Evolutionary conservation across 2,329 filamentous ascomycete genomes (phyloP).

Genomic region (Corynespora cassiicola): DNA sequence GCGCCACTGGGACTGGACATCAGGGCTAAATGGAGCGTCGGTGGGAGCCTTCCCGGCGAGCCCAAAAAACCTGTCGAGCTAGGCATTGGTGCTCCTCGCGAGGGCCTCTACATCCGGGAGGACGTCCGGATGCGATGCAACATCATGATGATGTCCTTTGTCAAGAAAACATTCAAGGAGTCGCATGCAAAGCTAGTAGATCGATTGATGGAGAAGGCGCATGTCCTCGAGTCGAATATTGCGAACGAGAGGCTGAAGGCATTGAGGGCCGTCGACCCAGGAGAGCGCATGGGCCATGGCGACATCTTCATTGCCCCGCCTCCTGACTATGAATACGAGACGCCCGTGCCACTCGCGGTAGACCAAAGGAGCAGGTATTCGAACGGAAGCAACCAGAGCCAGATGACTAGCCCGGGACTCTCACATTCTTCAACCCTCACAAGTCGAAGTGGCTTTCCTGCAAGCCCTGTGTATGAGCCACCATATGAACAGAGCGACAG

Average conservation of each 20-base stretch:
- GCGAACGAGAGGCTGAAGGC: slow-evolving; percentile 42
- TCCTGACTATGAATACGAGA: slow-evolving; percentile 29
- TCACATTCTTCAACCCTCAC: slow-evolving; percentile 16
- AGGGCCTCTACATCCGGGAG: slow-evolving; percentile 82
- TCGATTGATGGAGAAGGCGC: slow-evolving; percentile 45
- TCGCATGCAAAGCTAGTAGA: slow-evolving; percentile 75
- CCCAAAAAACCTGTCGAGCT: slow-evolving; percentile 69
- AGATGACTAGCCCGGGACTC: slow-evolving; percentile 11
- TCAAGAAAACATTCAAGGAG: slow-evolving; percentile 82
- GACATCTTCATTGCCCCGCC: slow-evolving; percentile 44
- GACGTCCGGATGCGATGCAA: slow-evolving; percentile 86
- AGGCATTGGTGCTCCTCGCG: slow-evolving; percentile 68
- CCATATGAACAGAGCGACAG: slow-evolving; percentile 4
- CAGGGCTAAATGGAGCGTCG: slow-evolving; percentile 77
- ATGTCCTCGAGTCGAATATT: slow-evolving; percentile 39
- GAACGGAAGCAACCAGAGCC: slow-evolving; percentile 16
- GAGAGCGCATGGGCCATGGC: slow-evolving; percentile 40
- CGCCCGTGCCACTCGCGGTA: background rate
- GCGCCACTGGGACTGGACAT: slow-evolving; percentile 84
- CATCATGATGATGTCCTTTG: slow-evolving; percentile 74
- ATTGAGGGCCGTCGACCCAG: slow-evolving; percentile 35
- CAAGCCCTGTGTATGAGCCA: slow-evolving; percentile 10
- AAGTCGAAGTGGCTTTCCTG: slow-evolving; percentile 12
- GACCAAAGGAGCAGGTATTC: slow-evolving; percentile 13
- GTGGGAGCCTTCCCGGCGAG: slow-evolving; percentile 75